Evolutionary conservation across 2,329 filamentous ascomycete genomes (phyloP).

Genomic region (Aspergillus sp.): DNA sequence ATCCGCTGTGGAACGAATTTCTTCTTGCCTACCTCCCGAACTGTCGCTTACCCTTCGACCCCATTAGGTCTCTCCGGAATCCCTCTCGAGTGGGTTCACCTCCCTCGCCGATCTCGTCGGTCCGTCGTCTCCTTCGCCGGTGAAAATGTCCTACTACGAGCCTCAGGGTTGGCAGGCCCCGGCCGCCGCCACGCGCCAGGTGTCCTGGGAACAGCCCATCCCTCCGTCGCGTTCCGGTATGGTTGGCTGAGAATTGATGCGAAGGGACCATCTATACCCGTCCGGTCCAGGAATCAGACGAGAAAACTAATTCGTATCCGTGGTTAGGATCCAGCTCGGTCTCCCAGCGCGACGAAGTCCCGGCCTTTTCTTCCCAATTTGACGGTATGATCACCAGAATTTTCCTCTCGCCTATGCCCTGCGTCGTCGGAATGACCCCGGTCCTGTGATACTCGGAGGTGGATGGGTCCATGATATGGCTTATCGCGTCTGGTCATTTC

Average conservation of each 20-base stretch:
- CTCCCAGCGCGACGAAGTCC: conserved; percentile 68
- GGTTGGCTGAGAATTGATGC: conserved; percentile 16
- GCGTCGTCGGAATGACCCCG: not conserved
- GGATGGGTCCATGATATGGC: no score
- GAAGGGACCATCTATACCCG: not conserved
- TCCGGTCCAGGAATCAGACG: conserved; percentile 16
- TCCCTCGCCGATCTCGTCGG: conserved; percentile 17
- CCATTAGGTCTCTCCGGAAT: conserved; percentile 24
- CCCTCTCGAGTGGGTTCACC: conserved; percentile 22
- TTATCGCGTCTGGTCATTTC: not conserved
- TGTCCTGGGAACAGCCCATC: conserved; percentile 70
- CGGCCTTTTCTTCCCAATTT: conserved; percentile 81
- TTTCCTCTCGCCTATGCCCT: not conserved
- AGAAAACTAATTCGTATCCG: conserved; percentile 8
- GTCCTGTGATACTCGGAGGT: no score
- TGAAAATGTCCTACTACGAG: conserved; percentile 67
- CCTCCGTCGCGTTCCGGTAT: conserved; percentile 71
- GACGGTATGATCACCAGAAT: conserved; percentile 64
- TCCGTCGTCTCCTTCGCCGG: conserved; percentile 16
- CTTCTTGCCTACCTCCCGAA: not conserved
- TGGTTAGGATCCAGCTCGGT: conserved; percentile 68
- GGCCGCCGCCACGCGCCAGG: conserved; percentile 54
- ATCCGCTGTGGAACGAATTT: not conserved
- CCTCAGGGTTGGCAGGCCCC: conserved; percentile 62
- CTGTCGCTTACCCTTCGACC: conserved; percentile 19